phyloP scores from a whole-genome alignment of 2,329 filamentous ascomycete genomes.

The Cladophialophora immunda region DNA sequence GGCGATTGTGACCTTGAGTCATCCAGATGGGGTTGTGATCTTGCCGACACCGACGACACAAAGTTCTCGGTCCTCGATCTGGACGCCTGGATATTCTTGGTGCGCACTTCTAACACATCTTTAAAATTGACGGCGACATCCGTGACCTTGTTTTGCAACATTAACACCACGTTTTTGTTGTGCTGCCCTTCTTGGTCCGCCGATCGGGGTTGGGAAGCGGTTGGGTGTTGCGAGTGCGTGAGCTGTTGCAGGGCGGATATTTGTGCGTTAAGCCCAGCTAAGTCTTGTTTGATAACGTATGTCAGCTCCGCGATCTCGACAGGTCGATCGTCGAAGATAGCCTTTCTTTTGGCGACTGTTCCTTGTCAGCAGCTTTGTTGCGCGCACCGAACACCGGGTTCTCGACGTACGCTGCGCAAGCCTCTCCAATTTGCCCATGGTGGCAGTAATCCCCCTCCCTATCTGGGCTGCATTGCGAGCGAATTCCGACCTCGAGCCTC shows the following conservation, averaged over 20 bases:
- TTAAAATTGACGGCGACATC: conserved; percentile 97
- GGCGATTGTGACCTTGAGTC: conserved; percentile 81
- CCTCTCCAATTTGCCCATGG: conserved; percentile 94
- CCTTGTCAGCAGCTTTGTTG: conserved; percentile 21
- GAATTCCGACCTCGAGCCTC: conserved; percentile 82
- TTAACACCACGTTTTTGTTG: conserved; percentile 79
- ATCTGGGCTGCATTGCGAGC: conserved; percentile 91
- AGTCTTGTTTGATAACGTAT: conserved; percentile 97
- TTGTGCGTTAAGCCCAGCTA: conserved; percentile 83
- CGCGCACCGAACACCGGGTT: background rate
- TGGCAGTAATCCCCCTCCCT: conserved; percentile 86
- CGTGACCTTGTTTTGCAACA: conserved; percentile 55
- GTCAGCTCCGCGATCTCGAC: conserved; percentile 97
- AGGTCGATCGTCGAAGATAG: conserved; percentile 94
- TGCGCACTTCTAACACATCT: conserved; percentile 93
- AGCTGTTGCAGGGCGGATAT: conserved; percentile 84
- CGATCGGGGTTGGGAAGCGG: conserved; percentile 55
- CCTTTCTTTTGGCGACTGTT: conserved; percentile 90
- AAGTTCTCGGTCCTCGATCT: conserved; percentile 95
- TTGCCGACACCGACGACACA: conserved; percentile 85
- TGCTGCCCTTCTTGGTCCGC: conserved; percentile 88
- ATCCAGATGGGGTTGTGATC: conserved; percentile 70
- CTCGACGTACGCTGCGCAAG: conserved; percentile 77
- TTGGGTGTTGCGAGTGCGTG: conserved; percentile 78
- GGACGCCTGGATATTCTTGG: conserved; percentile 97